Conservation (phyloP, 768 basidiomycete genomes). For the Pulveroboletus sp. region DNA sequence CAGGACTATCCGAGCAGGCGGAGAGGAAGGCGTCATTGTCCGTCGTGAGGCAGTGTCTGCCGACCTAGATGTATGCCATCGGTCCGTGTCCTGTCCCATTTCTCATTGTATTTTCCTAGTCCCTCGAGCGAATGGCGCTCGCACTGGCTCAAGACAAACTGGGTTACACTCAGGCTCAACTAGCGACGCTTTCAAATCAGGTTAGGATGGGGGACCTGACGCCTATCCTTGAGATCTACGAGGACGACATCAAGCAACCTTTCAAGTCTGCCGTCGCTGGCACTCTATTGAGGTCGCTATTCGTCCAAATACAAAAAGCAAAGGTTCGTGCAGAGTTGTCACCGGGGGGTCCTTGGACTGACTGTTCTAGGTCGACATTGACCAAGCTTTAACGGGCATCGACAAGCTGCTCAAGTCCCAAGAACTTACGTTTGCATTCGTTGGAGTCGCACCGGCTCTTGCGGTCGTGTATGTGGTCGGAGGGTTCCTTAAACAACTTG, state of each 20-base stretch:
- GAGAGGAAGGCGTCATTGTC: slow-evolving; percentile 73
- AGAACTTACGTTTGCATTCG: slow-evolving; percentile 94
- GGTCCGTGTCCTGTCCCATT: not conserved
- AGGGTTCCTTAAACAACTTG: slow-evolving; percentile 50
- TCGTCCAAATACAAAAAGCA: slow-evolving; percentile 94
- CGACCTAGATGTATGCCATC: slow-evolving; percentile 68
- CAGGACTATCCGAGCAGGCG: slow-evolving; percentile 79
- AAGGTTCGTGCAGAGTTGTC: slow-evolving; percentile 50
- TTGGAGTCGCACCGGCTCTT: slow-evolving; percentile 90
- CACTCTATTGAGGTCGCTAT: slow-evolving; percentile 75
- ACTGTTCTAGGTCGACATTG: slow-evolving; percentile 74
- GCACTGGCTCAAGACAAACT: slow-evolving; percentile 82
- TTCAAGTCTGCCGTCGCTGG: slow-evolving; percentile 78
- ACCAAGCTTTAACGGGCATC: slow-evolving; percentile 85
- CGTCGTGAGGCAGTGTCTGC: slow-evolving; percentile 79
- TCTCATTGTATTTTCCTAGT: slow-evolving; percentile 43
- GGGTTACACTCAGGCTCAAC: slow-evolving; percentile 56
- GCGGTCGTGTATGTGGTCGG: slow-evolving; percentile 70
- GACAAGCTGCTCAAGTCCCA: slow-evolving; percentile 93
- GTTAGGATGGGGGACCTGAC: slow-evolving; percentile 83
- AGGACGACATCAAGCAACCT: slow-evolving; percentile 89
- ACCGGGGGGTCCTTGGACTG: not conserved
- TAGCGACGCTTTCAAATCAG: slow-evolving; percentile 61
- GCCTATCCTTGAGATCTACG: slow-evolving; percentile 82
- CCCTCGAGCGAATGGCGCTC: slow-evolving; percentile 89